Conservation (phyloP, 768 basidiomycete species). For the Mycena maculata region DNA sequence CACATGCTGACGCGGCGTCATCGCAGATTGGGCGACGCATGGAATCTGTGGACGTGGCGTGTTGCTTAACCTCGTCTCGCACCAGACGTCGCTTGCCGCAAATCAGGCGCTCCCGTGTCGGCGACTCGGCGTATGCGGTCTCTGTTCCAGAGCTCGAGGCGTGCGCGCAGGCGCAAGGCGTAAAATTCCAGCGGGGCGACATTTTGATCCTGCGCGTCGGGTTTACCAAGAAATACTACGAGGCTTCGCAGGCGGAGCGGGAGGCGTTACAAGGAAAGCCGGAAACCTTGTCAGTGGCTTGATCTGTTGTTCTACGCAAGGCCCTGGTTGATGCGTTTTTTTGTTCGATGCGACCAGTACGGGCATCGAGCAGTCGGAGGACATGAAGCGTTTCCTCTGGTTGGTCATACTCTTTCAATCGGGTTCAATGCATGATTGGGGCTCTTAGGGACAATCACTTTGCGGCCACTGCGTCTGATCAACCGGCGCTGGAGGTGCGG, state of each 20-base stretch:
- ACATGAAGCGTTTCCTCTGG: conserved; percentile 82
- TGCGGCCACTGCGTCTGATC: conserved; percentile 75
- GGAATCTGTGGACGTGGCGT: conserved; percentile 79
- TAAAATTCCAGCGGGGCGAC: conserved; percentile 68
- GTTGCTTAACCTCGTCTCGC: conserved; percentile 70
- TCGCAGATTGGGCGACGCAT: conserved; percentile 74
- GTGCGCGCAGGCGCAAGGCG: conserved; percentile 68
- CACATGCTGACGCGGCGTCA: conserved; percentile 14
- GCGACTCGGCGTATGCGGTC: conserved; percentile 66
- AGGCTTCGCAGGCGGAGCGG: conserved; percentile 55
- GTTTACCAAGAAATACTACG: conserved; percentile 68
- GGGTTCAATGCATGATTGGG: conserved; percentile 7
- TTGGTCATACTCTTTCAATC: conserved; percentile 41
- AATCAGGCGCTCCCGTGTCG: conserved; percentile 63
- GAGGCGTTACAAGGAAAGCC: conserved; percentile 54
- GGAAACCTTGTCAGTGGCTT: conserved; percentile 63
- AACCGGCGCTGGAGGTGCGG: conserved; percentile 71
- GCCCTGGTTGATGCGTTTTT: not conserved
- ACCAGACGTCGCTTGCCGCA: conserved; percentile 52
- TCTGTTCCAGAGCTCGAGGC: conserved; percentile 66
- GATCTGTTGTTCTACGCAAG: conserved; percentile 1
- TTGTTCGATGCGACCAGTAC: conserved; percentile 55
- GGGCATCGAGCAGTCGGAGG: conserved; percentile 74
- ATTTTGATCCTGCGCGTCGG: conserved; percentile 71
- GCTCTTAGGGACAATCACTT: conserved; percentile 76